Percentiles rank a stretch among this genome's conserved stretches.
Conservation (phyloP, 139 green algal species). For the Chlorella sp. region DNA sequence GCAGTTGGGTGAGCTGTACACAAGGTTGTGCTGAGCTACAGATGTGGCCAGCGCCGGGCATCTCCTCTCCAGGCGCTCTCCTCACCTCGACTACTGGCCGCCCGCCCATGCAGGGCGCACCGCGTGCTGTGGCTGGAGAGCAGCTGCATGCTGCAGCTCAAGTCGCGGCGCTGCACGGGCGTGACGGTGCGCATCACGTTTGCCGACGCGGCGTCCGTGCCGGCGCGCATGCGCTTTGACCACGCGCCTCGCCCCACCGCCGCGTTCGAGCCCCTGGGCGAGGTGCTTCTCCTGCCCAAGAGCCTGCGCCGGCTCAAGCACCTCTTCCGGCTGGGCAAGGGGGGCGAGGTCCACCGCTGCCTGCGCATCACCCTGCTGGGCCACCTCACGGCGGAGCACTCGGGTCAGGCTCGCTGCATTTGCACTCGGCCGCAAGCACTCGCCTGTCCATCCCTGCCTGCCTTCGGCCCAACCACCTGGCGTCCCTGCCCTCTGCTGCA, state of each 20-base stretch:
- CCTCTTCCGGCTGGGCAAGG: slow-evolving; percentile 45
- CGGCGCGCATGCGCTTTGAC: slow-evolving; percentile 25
- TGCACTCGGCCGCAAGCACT: neutral
- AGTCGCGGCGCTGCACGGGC: neutral
- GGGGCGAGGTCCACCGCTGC: slow-evolving; percentile 34
- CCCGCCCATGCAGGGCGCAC: slow-evolving; percentile 13
- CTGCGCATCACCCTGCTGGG: slow-evolving; percentile 55
- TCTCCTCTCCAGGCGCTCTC: too few species aligned
- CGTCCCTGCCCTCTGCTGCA: neutral
- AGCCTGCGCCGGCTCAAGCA: slow-evolving; percentile 42
- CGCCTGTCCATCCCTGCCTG: neutral
- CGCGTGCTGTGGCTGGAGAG: slow-evolving; percentile 18
- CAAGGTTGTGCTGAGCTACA: too few species aligned
- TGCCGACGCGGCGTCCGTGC: slow-evolving; percentile 30
- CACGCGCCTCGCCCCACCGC: slow-evolving; percentile 31
- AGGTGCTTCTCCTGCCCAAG: slow-evolving; percentile 33
- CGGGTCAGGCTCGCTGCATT: neutral
- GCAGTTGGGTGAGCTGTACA: too few species aligned
- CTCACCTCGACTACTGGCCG: too few species aligned
- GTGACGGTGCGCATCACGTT: slow-evolving; percentile 46
- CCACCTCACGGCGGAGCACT: slow-evolving; percentile 20
- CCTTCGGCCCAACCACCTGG: neutral
- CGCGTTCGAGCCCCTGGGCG: slow-evolving; percentile 40
- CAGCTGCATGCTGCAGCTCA: slow-evolving; percentile 22
- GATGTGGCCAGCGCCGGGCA: too few species aligned